A percentile compares a stretch with the other conserved stretches of the same genome.
Conservation (phyloP, 176 grass and related monocot species). For the Chrysopogon serrulatus region DNA sequence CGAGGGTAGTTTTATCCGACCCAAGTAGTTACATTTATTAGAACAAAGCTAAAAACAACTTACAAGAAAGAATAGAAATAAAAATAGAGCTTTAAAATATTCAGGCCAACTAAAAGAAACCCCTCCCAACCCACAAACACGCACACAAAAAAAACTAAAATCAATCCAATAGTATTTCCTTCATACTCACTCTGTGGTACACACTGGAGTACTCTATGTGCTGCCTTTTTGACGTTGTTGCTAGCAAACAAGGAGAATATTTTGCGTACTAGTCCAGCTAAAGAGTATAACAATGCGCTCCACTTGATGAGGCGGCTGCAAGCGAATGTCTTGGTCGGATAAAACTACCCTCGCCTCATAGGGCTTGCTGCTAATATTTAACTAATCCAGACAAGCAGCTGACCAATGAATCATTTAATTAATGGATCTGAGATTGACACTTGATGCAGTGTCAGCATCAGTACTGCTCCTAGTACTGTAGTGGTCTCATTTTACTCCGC, state of each 20-base stretch:
- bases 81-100: not conserved
- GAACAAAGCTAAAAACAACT: too few relatives aligned
- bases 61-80: not conserved
- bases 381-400: constrained; percentile 23
- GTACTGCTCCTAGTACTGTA: not conserved
- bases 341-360: constrained; percentile 34
- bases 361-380: not conserved
- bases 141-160: not conserved
- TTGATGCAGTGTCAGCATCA: constrained; percentile 1
- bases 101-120: not conserved
- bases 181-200: not conserved
- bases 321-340: constrained; percentile 55
- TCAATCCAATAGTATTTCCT: constrained; percentile 13
- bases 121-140: not conserved
- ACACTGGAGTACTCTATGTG: not conserved
- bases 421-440: not conserved
- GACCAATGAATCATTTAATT: not conserved
- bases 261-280: constrained; percentile 30
- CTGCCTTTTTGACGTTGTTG: constrained; percentile 43
- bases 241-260: constrained; percentile 53
- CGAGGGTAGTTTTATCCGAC: too few relatives aligned
- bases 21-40: too few relatives aligned
- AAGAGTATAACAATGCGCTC: not conserved
- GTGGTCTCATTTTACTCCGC: constrained; percentile 47
- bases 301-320: constrained; percentile 32